These are phyloP conservation scores for Xylariaceae sp. DNA, from an alignment of 2,329 filamentous ascomycete species.

Conservation along the genomic window DNA sequence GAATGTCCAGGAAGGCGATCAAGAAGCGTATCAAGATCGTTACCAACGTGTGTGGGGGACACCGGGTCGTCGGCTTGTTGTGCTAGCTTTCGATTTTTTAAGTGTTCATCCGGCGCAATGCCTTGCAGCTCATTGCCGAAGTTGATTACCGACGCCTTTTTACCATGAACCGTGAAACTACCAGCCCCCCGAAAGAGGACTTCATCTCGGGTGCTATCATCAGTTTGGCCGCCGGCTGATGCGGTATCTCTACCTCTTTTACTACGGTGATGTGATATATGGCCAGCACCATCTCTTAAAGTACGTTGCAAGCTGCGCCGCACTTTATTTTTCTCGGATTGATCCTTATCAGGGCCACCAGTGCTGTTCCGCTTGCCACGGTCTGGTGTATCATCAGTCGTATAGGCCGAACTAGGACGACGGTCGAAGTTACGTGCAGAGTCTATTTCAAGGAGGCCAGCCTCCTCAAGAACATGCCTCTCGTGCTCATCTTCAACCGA, in stretches of 20 bases:
- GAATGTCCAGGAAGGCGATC: conserved; percentile 39
- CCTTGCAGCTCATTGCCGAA: conserved; percentile 87
- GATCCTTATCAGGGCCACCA: conserved; percentile 37
- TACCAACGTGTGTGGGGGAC: conserved; percentile 31
- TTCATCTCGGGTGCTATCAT: conserved; percentile 53
- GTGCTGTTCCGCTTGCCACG: conserved; percentile 34
- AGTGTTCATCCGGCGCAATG: conserved; percentile 66
- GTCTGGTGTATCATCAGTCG: conserved; percentile 38
- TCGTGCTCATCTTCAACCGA: conserved; percentile 60
- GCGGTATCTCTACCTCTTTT: conserved; percentile 70
- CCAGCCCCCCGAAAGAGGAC: conserved; percentile 72
- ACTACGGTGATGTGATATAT: conserved; percentile 61
- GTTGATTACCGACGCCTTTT: conserved; percentile 96
- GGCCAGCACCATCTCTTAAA: conserved; percentile 70
- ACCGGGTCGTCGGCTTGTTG: conserved; percentile 38
- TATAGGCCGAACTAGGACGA: conserved; percentile 37
- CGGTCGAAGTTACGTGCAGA: conserved; percentile 39
- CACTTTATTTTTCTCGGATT: conserved; percentile 60
- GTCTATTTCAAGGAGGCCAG: conserved; percentile 53
- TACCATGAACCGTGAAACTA: conserved; percentile 94
- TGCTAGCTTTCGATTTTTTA: conserved; percentile 55
- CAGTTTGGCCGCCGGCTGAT: conserved; percentile 49
- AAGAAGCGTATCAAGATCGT: conserved; percentile 49
- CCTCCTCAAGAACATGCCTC: conserved; percentile 60
- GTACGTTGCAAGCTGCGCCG: conserved; percentile 86